phyloP scores from a whole-genome alignment of 2,329 filamentous ascomycete species.

The Diaporthe humulicola region DNA sequence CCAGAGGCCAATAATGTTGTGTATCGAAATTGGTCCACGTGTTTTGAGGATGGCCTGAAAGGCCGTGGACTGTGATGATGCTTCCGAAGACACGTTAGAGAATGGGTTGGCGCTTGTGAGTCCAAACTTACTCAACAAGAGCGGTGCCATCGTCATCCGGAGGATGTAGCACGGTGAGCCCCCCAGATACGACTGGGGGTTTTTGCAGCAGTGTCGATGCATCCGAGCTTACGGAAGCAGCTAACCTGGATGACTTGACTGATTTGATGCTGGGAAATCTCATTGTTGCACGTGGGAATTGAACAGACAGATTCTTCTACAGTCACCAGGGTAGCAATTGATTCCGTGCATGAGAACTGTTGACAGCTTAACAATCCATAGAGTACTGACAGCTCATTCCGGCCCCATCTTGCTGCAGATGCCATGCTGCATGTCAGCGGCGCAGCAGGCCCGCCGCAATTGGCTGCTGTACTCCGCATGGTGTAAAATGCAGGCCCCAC shows the following conservation, averaged over 20 bases:
- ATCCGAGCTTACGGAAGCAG: background rate
- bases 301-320: background rate
- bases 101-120: background rate
- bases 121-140: slow-evolving; percentile 18
- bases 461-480: background rate
- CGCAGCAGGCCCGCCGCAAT: background rate
- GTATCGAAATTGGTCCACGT: slow-evolving; percentile 29
- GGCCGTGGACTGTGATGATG: slow-evolving; percentile 24
- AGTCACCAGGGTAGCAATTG: background rate
- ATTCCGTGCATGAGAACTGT: no score
- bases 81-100: background rate
- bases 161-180: slow-evolving; percentile 8
- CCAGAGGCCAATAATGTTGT: slow-evolving; percentile 14
- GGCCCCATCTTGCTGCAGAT: background rate
- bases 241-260: background rate
- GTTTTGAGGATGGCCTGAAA: slow-evolving; percentile 20
- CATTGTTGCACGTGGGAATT: background rate
- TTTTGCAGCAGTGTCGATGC: background rate
- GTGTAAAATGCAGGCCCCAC: background rate
- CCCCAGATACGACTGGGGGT: background rate
- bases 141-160: background rate
- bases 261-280: background rate
- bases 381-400: background rate
- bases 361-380: background rate
- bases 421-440: background rate